Base-by-base conservation (phyloP, 305 asterid species). In the Salvia sclarea region DNA sequence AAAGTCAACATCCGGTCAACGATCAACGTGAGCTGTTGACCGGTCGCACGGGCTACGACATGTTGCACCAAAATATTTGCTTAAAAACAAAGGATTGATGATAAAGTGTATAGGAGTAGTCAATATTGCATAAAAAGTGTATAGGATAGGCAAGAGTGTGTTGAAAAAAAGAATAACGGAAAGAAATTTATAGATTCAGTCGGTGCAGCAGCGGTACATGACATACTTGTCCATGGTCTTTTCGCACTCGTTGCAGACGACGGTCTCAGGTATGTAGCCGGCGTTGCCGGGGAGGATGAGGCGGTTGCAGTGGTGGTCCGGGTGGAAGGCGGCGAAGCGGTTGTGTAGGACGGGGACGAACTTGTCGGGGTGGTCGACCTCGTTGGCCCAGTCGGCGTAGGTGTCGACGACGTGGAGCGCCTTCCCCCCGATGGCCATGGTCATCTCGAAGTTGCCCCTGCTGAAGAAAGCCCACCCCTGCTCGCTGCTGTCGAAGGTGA, bases 151-250 rank as follows among this genome's bases (percentile, higher is more conserved):
- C n/a, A n/a, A n/a, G n/a, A n/a, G n/a, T n/a, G n/a, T n/a, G n/a
- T n/a, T n/a, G n/a, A n/a, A n/a, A n/a, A n/a, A n/a, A n/a, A n/a
- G n/a, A n/a, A n/a, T n/a, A n/a, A n/a, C n/a, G n/a, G n/a, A n/a
- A n/a, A n/a, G n/a, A n/a, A n/a, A n/a, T n/a, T n/a, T n/a, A n/a
- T n/a, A n/a, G n/a, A n/a, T n/a, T 67, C 8, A 83, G 7, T 85
- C 92, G 28, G 71, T 66, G 91, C 98, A 94, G 86, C 99, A 89
- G 30, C 93, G 81, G 78, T 91, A 94, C 96, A 91, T 86, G 60
- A 89, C 82, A 65, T 69, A 89, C 80, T 86, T 91, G 71, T 88
- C 98, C 99, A 94, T 94, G 0, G 61, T 61, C 66, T 84, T 88
- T 37, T 88, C 78, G 45, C 98, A 94, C 69, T 94, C 98, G 1